Conservation (phyloP, 371 early-diverging fungal genomes). For the Gilbertella persicaria region DNA sequence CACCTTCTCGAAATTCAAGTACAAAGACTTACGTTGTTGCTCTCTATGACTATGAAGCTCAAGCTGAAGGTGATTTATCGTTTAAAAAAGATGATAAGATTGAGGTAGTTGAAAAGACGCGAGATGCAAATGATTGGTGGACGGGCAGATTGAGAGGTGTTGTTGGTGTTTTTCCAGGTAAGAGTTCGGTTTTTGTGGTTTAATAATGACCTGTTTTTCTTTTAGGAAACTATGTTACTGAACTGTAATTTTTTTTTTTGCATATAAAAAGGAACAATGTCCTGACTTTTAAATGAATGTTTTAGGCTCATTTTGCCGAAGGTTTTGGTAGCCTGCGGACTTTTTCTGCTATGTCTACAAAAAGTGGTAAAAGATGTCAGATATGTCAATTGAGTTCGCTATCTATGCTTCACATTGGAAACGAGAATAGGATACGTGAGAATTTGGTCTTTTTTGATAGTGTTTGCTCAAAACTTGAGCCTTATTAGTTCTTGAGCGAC, state of each 20-base stretch:
- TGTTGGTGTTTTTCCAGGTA: constrained; percentile 76
- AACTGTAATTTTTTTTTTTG: neutral
- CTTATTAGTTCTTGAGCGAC: too few species aligned
- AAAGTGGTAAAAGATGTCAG: too few species aligned
- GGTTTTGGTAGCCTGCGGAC: too few species aligned
- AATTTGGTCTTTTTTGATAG: too few species aligned
- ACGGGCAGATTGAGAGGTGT: constrained; percentile 64
- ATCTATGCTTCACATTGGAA: too few species aligned
- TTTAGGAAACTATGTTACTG: neutral
- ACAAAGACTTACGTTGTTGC: constrained; percentile 47
- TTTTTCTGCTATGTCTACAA: too few species aligned
- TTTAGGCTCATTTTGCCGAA: too few species aligned
- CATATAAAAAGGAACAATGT: neutral
- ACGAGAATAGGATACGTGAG: too few species aligned
- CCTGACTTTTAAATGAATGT: too few species aligned
- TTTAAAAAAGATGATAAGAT: constrained; percentile 71
- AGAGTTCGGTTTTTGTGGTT: neutral
- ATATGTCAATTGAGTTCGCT: too few species aligned
- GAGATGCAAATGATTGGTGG: constrained; percentile 76
- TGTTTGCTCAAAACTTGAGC: too few species aligned
- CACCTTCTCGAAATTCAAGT: neutral
- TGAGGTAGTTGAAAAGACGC: constrained; percentile 64
- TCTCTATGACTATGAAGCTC: constrained; percentile 73
- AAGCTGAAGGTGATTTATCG: constrained; percentile 68
- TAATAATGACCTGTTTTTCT: neutral